Base-by-base conservation (phyloP, 2,329 filamentous ascomycete species). In the Scopulariopsis brevicaulis region DNA sequence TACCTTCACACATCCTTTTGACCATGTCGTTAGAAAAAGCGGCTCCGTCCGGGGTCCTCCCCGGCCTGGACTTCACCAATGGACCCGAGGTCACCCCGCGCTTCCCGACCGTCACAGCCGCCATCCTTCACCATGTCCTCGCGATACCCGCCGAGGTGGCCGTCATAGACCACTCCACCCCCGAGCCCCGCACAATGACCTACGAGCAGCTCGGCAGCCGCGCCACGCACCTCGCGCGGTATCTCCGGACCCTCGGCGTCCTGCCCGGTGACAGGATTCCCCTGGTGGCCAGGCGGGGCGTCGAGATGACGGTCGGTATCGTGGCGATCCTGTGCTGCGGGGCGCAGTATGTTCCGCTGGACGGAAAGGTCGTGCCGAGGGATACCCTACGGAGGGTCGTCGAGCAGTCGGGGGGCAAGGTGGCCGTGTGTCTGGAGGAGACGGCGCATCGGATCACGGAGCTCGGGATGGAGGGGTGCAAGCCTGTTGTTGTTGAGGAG, bases 271-370 rank as follows among this genome's bases (percentile, higher is more conserved):
- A 81, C 62, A 70, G 77, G 43, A 71, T 83, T 6, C 78, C 77
- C n/a, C 70, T 83, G 28, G 73, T 83, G n/a, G 76, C 77, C 59
- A 77, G 77, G 59, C 73, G 81, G 15, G 77, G 79, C 46, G 67
- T 80, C 54, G 78, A 81, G 61, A 81, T 84, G 78, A 68, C 83
- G 7, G 72, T 82, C 55, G 80, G 77, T 22, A 82, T 83, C 54
- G 70, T 81, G 58, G 80, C 79, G 2, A 71, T 83, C 20, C 68
- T 84, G 37, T 80, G 79, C 58, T 76, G 76, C 54, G 80, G 81
- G 22, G 81, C 76, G 15, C 80, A 84, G 62, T 84, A 84, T 63
- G 73, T 83, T 5, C 81, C 81, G 3, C 71, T 84, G 2, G 82
- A 85, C 60, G 80, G 80, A 40, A 76, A 77, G 6, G 72, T 80